Base-by-base conservation (phyloP, 306 rosid species). In the Citrullus colocynthis region DNA sequence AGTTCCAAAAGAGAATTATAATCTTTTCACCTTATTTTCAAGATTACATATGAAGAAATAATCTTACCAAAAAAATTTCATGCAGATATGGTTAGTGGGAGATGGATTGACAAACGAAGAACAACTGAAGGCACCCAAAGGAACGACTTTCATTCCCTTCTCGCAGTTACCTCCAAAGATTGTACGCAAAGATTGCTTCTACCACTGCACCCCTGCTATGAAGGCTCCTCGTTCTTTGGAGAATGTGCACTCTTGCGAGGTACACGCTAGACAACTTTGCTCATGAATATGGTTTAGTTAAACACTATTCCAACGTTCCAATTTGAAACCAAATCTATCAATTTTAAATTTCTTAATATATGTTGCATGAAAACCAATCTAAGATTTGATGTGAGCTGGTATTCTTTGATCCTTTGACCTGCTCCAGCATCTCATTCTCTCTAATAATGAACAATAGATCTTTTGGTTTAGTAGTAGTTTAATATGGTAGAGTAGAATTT, bases 161-260 rank as follows among this genome's bases (percentile, higher is more conserved):
- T 86, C 97, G 3, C 95, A 87, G 69, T 83, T 92, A 57, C 96
- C 97, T 70, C 96, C 89, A 9, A 92, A 84, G 80, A 81, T 79
- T 80, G 2, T 85, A 30, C 90, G 96, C 30, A 80, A 81, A 69
- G 98, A 95, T 18, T 95, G 98, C 77, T 85, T 80, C 77, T 95
- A 92, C 79, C 80, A 81, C 4, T 76, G n/a, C 85, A 87, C 96
- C 13, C 98, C 98, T 20, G 89, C 98, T 7, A 83, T 95, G 96
- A 44, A 78, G 24, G 49, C 82, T 83, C 96, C 98, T 4, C 8
- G 80, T 62, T 78, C 89, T 5, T 34, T 90, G 2, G 80, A 63
- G 49, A 95, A 95, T 67, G 60, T 95, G 24, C 86, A 89, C 80
- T 86, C 98, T 17, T 92, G 98, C 79, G 98, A 95, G 77, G 77